phyloP scores from a whole-genome alignment of 805 yeast species.

The Metschnikowia colocasiae region DNA sequence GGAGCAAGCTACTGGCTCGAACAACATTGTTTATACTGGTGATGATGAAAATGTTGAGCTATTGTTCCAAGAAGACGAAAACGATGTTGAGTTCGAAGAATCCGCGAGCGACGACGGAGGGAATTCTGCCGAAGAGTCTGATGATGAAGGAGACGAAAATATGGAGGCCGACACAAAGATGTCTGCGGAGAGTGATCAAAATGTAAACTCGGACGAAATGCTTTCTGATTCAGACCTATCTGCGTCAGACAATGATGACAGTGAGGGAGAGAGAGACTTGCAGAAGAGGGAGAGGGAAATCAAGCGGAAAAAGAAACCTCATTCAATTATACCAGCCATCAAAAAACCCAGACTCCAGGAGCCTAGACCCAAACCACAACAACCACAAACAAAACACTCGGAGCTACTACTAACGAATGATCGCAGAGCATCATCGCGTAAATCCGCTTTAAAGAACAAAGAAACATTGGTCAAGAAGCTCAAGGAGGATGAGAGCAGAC shows the following conservation, averaged over 20 bases:
- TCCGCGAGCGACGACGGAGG: conserved; percentile 16
- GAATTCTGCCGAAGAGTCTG: conserved; percentile 27
- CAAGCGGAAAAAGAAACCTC: conserved; percentile 26
- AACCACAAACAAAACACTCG: conserved; percentile 28
- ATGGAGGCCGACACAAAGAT: conserved; percentile 4
- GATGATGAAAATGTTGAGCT: conserved; percentile 76
- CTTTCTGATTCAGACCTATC: conserved; percentile 54
- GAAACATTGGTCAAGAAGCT: conserved; percentile 71
- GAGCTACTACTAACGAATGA: conserved; percentile 48
- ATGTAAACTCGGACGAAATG: conserved; percentile 44
- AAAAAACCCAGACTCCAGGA: conserved; percentile 27
- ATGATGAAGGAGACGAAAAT: conserved; percentile 21
- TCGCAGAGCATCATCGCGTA: conserved; percentile 73
- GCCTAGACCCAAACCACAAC: conserved; percentile 30
- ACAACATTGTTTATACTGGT: conserved; percentile 36
- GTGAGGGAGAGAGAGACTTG: conserved; percentile 66
- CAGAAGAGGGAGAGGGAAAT: conserved; percentile 40
- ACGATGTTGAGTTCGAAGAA: conserved; percentile 26
- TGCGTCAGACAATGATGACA: conserved; percentile 54
- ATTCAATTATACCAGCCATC: conserved; percentile 28
- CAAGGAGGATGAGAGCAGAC: conserved; percentile 61
- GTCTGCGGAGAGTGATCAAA: conserved; percentile 16
- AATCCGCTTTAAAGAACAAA: conserved; percentile 73
- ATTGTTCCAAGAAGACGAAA: conserved; percentile 55
- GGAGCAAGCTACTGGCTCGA: conserved; percentile 40